Percentiles rank a stretch among this genome's conserved stretches.
Conservation (phyloP, 257 asterid species). For the Scutellaria minor region DNA sequence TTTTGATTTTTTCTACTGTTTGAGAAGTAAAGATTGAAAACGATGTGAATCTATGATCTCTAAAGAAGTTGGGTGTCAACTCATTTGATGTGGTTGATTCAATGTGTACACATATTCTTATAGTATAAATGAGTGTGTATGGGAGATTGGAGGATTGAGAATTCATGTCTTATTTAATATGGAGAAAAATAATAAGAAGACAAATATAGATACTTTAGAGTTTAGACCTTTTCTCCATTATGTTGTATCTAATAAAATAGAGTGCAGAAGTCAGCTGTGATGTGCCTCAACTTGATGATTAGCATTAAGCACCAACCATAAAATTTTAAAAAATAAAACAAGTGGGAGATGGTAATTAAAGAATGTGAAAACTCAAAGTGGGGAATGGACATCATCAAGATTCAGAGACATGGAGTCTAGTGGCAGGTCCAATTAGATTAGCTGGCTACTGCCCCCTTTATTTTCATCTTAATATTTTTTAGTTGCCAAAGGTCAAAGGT, state of each 20-base stretch:
- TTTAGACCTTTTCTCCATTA: background rate
- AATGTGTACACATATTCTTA: background rate
- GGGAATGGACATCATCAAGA: slow-evolving; percentile 10
- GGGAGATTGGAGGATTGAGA: background rate
- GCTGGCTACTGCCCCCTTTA: background rate
- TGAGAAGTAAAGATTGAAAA: no score
- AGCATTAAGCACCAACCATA: slow-evolving; percentile 30
- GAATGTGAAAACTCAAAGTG: background rate
- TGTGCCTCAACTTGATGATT: background rate
- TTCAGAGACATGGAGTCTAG: slow-evolving; percentile 27
- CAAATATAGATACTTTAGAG: background rate
- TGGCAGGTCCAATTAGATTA: slow-evolving; percentile 17
- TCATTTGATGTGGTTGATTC: no score
- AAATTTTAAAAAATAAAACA: slow-evolving; percentile 14
- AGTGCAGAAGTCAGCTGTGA: slow-evolving; percentile 14
- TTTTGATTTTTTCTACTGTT: no score
- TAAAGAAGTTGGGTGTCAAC: no score
- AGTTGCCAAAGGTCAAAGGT: slow-evolving; percentile 29
- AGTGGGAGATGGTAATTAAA: slow-evolving; percentile 10
- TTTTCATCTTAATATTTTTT: background rate
- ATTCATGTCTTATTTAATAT: background rate
- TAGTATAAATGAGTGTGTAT: no score
- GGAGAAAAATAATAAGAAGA: background rate
- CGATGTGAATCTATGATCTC: no score
- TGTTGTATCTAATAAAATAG: background rate